phyloP scores from a whole-genome alignment of 805 yeast genomes.

The Saturnispora bothae region DNA sequence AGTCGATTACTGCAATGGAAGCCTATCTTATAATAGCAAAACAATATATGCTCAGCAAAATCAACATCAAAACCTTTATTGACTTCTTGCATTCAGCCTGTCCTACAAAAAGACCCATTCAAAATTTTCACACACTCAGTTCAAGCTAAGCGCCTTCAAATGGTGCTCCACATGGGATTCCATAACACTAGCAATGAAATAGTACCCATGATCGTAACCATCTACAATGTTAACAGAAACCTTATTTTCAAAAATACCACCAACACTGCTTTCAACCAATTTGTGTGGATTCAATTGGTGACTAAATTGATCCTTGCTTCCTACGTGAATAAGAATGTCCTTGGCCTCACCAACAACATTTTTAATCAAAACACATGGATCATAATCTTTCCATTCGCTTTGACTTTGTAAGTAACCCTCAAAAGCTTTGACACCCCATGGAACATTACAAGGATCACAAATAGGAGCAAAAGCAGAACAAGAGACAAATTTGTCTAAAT shows the following conservation, averaged over 20 bases:
- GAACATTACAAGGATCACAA: constrained; percentile 60
- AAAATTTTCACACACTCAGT: too few species aligned
- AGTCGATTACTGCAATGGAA: too few species aligned
- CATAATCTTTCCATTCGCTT: constrained; percentile 62
- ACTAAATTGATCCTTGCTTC: constrained; percentile 63
- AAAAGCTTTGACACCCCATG: constrained; percentile 88
- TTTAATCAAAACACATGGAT: constrained; percentile 70
- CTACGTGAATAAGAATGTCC: constrained; percentile 69
- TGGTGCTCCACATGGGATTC: constrained; percentile 81
- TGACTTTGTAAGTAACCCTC: constrained; percentile 54
- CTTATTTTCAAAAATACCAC: constrained; percentile 47
- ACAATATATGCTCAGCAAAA: too few species aligned
- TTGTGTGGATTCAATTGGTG: constrained; percentile 67
- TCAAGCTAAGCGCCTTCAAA: constrained; percentile 44
- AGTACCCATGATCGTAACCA: constrained; percentile 89
- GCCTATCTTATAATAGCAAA: too few species aligned
- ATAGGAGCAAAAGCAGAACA: constrained; percentile 91
- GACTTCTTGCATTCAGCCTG: too few species aligned
- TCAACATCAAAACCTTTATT: too few species aligned
- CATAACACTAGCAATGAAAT: constrained; percentile 69
- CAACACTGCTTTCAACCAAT: constrained; percentile 49
- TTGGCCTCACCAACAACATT: constrained; percentile 34
- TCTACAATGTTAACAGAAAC: constrained; percentile 55
- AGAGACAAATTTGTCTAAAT: constrained; percentile 64
- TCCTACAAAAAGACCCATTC: too few species aligned